These are phyloP conservation scores for Collybia sp. DNA, from an alignment of 768 basidiomycete species.

Conservation along the genomic window DNA sequence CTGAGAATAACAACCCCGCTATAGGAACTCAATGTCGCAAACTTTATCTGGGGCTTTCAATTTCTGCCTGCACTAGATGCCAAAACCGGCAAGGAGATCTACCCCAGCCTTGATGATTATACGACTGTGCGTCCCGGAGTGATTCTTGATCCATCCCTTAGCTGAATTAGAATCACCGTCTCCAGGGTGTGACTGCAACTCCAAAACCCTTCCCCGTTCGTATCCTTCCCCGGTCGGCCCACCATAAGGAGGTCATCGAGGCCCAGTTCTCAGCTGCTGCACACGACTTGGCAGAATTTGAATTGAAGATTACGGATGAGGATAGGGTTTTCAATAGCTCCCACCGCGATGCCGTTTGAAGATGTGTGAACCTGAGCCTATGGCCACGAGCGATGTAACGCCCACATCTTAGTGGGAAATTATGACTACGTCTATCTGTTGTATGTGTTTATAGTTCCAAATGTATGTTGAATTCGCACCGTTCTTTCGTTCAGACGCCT, in stretches of 20 bases:
- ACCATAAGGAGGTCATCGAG: slow-evolving; percentile 7
- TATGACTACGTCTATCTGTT: background rate
- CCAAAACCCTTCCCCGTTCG: slow-evolving; percentile 7
- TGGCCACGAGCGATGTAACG: background rate
- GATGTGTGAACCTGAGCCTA: background rate
- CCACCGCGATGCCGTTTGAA: background rate
- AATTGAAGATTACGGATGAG: slow-evolving; percentile 4
- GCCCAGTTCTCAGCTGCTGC: slow-evolving; percentile 5
- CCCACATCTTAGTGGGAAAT: background rate
- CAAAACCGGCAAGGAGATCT: slow-evolving; percentile 7
- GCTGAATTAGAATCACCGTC: background rate
- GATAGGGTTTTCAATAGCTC: slow-evolving; percentile 7
- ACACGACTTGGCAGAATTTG: slow-evolving; percentile 4
- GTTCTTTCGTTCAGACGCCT: too few species aligned
- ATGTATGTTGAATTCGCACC: too few species aligned
- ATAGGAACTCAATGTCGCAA: slow-evolving; percentile 9
- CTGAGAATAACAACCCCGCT: background rate
- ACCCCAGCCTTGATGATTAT: slow-evolving; percentile 5
- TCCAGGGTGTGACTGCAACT: slow-evolving; percentile 8
- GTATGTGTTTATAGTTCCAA: too few species aligned
- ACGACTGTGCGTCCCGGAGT: slow-evolving; percentile 1
- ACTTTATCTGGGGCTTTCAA: slow-evolving; percentile 19
- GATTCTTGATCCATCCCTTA: background rate
- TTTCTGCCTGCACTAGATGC: slow-evolving; percentile 10
- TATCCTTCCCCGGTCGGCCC: slow-evolving; percentile 7